phyloP scores from a whole-genome alignment of 306 rosid species.

The Quercus engelmannii region DNA sequence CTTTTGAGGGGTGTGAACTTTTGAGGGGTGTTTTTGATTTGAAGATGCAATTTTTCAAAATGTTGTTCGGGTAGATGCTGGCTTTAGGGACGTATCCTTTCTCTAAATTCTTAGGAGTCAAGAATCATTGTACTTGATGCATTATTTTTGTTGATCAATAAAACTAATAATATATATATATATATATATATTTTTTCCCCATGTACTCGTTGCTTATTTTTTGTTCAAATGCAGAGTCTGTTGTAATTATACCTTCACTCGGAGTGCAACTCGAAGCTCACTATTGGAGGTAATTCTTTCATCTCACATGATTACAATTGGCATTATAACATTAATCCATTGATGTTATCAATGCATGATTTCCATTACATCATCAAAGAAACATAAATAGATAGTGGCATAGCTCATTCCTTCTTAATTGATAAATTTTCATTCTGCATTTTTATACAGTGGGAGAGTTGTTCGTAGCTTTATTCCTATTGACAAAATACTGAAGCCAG shows the following conservation, averaged over 20 bases:
- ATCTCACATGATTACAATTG: neutral
- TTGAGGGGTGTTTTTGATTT: too few species aligned
- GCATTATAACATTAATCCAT: neutral
- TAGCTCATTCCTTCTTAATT: neutral
- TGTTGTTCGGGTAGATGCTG: too few species aligned
- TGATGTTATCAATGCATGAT: neutral
- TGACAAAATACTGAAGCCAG: conserved; percentile 68
- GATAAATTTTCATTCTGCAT: neutral
- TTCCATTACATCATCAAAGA: neutral
- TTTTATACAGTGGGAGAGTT: conserved; percentile 55
- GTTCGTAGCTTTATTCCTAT: conserved; percentile 58
- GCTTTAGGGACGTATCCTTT: too few species aligned
- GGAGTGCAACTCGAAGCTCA: conserved; percentile 89
- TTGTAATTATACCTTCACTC: conserved; percentile 73
- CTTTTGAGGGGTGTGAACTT: too few species aligned
- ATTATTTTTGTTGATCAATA: too few species aligned
- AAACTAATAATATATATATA: neutral
- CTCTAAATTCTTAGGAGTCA: too few species aligned
- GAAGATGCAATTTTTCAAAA: too few species aligned
- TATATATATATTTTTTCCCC: neutral
- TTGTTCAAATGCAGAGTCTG: conserved; percentile 52
- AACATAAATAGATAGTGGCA: neutral
- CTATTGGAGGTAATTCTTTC: conserved; percentile 50
- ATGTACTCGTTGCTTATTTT: neutral
- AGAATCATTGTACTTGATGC: too few species aligned